Evolutionary conservation across 1,284 basidiomycete species (phyloP).

Genomic region (Malassezia slooffiae): DNA sequence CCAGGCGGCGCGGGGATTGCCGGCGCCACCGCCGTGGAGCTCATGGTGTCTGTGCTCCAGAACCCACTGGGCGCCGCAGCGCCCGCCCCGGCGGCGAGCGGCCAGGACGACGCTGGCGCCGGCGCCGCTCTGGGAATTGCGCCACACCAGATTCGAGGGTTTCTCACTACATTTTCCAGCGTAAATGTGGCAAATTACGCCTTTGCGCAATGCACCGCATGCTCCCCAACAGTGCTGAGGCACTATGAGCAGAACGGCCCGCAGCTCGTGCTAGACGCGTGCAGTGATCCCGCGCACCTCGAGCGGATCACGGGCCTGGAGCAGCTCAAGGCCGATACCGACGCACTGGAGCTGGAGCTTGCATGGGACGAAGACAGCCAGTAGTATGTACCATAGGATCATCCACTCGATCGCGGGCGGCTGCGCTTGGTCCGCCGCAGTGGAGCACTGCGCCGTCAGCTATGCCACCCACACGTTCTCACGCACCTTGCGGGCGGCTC

Average conservation of each 20-base stretch:
- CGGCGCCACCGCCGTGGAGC: conserved; percentile 77
- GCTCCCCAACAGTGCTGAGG: conserved; percentile 47
- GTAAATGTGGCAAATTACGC: conserved; percentile 73
- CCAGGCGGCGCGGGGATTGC: conserved; percentile 89
- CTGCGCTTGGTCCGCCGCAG: conserved; percentile 5
- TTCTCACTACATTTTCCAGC: conserved; percentile 71
- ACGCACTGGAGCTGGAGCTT: conserved; percentile 23
- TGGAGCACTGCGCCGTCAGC: too few relatives aligned
- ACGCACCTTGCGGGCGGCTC: too few relatives aligned
- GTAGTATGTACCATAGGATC: too few relatives aligned
- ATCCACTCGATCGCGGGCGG: conserved; percentile 1
- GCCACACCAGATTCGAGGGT: conserved; percentile 77
- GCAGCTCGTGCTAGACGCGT: conserved; percentile 66
- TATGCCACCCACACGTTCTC: too few relatives aligned
- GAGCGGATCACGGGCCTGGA: conserved; percentile 76
- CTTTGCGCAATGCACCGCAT: conserved; percentile 80
- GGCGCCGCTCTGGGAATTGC: conserved; percentile 16
- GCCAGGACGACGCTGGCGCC: background rate
- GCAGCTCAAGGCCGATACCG: conserved; percentile 48
- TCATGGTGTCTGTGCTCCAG: conserved; percentile 77
- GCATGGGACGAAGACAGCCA: conserved; percentile 27
- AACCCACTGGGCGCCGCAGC: conserved; percentile 50
- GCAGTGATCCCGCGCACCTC: conserved; percentile 67
- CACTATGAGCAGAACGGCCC: conserved; percentile 58
- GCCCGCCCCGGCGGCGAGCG: background rate